These are phyloP conservation scores for Acanthamoeba royreba DNA, from an alignment of 208 protist genomes.

Conservation along the genomic window DNA sequence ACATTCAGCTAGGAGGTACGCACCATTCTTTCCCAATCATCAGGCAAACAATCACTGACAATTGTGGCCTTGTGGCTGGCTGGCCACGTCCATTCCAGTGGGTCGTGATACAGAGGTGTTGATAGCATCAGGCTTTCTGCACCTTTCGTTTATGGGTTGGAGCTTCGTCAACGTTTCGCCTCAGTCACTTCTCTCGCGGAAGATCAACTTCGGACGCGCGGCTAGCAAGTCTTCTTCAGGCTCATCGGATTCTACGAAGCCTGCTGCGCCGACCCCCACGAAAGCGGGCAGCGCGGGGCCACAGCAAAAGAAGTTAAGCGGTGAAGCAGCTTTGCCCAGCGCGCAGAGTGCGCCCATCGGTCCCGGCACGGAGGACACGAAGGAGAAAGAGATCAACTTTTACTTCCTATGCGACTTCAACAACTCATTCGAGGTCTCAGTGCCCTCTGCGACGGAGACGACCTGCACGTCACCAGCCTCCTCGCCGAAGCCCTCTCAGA, in stretches of 20 bases:
- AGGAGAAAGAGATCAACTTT: background rate
- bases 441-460: background rate
- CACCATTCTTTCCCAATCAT: background rate
- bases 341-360: background rate
- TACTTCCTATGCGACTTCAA: background rate
- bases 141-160: background rate
- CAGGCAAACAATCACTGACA: background rate
- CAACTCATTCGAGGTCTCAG: background rate
- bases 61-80: background rate
- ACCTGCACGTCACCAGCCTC: background rate
- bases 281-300: too few species aligned
- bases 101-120: background rate
- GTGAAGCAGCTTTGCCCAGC: too few species aligned
- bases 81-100: background rate
- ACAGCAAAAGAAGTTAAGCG: too few species aligned
- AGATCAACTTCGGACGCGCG: background rate
- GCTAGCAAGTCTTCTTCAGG: too few species aligned
- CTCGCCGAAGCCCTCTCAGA: background rate
- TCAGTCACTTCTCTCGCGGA: background rate
- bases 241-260: too few species aligned
- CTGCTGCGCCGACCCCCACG: too few species aligned
- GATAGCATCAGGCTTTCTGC: background rate
- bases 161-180: background rate
- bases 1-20: background rate
- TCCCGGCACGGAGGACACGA: background rate